Base-by-base conservation (phyloP, 495 filamentous ascomycete species). In the Penicillium fimorum region DNA sequence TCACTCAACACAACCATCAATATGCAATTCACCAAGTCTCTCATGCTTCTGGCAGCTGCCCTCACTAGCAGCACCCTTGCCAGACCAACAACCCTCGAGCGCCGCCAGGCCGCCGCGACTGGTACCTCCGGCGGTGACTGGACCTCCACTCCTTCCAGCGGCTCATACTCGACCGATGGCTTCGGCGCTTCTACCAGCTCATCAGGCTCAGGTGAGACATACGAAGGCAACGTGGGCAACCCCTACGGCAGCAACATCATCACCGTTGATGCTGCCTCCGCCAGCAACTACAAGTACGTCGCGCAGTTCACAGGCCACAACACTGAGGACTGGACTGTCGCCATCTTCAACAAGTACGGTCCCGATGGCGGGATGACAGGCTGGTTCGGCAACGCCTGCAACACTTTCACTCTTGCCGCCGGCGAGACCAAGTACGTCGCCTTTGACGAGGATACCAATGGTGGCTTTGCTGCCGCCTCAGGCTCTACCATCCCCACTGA, bases 231-330 rank as follows among this genome's bases (percentile, higher is more conserved):
- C 66, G 66, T 76, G 22, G 80, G 80, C 44, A 64, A 50, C 35
- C 77, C 80, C 24, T 79, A 78, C 62, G 78, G 79, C 48, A 76
- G 76, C 70, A 83, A 83, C 65, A 79, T 83, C 55, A 77, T 79
- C 55, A 59, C 74, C 47, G 65, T 82, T 38, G 35, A 38, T 22
- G 57, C 56, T 40, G 58, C 60, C 17, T 53, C 56, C 47, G 71
- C 72, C 50, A 53, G 62, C 53, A 54, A 66, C 25, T 74, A 81
- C 62, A 67, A 79, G 46, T 80, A 78, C 70, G 77, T 79, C 37
- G 69, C 68, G 22, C 70, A 75, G 51, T 73, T 82, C 70, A 56
- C 53, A 41, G 80, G 79, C 57, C 61, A 62, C 35, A 65, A 65
- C 60, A 63, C 60, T 20, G 67, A 68, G 9, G 18, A 65, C 56